phyloP scores from a whole-genome alignment of 2,329 filamentous ascomycete genomes.

The Sphaerulina musiva region DNA sequence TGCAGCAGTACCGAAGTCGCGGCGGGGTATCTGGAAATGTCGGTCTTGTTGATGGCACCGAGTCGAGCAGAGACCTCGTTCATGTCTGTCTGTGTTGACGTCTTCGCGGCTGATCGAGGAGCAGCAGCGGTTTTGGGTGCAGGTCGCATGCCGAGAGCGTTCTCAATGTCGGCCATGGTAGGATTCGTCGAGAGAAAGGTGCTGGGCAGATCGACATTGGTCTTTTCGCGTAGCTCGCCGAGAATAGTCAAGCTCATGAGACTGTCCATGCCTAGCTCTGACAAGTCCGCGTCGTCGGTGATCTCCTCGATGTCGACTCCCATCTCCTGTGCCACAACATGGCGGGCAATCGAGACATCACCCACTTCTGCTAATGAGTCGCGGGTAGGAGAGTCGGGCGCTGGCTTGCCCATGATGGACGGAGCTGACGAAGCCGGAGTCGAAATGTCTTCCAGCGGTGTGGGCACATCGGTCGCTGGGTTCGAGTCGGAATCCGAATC shows the following conservation, averaged over 20 bases:
- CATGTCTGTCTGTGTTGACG: slow-evolving; percentile 34
- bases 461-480: slow-evolving; percentile 37
- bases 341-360: slow-evolving; percentile 42
- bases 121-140: slow-evolving; percentile 29
- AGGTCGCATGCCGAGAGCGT: slow-evolving; percentile 52
- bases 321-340: slow-evolving; percentile 52
- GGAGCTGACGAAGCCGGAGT: slow-evolving; percentile 47
- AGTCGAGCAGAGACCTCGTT: slow-evolving; percentile 46
- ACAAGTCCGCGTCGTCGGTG: slow-evolving; percentile 53
- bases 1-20: slow-evolving; percentile 52
- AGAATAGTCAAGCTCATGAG: slow-evolving; percentile 49
- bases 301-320: slow-evolving; percentile 57
- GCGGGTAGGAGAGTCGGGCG: slow-evolving; percentile 31
- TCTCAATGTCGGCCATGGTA: slow-evolving; percentile 60
- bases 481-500: slow-evolving; percentile 40
- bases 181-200: slow-evolving; percentile 56
- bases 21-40: slow-evolving; percentile 42
- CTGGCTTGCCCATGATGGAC: slow-evolving; percentile 38
- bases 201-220: slow-evolving; percentile 45
- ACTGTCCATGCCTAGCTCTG: slow-evolving; percentile 52
- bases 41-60: slow-evolving; percentile 31
- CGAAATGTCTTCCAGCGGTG: slow-evolving; percentile 40
- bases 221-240: slow-evolving; percentile 46
- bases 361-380: slow-evolving; percentile 34
- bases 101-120: slow-evolving; percentile 15